A percentile compares a stretch with the other conserved stretches of the same genome.
phyloP scores from a whole-genome alignment of 441 rosid species.

The Populus hybrid region DNA sequence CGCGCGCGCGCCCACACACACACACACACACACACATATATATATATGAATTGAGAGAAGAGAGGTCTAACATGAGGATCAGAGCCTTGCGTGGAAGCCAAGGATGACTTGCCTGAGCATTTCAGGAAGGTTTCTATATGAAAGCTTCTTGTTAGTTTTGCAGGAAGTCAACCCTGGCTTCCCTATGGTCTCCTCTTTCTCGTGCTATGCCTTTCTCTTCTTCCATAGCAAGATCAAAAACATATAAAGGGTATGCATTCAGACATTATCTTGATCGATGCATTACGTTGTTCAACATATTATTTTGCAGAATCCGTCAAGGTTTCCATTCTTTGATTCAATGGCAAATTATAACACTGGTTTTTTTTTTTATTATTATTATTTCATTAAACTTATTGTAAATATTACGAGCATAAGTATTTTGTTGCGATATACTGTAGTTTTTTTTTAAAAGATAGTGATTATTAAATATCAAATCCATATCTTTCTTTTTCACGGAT shows the following conservation, averaged over 20 bases:
- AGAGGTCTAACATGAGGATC: slow-evolving; percentile 5
- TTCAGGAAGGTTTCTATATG: neutral
- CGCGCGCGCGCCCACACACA: too few relatives aligned
- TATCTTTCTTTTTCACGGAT: too few relatives aligned
- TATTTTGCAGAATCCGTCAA: neutral
- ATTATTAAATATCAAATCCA: too few relatives aligned
- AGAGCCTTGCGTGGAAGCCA: slow-evolving; percentile 5
- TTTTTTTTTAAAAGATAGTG: too few relatives aligned
- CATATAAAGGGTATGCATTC: neutral
- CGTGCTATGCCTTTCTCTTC: neutral
- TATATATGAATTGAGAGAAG: neutral
- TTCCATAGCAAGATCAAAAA: neutral
- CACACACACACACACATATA: neutral
- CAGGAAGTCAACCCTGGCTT: neutral
- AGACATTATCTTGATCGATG: neutral
- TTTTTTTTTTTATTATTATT: too few relatives aligned
- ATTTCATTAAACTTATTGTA: too few relatives aligned
- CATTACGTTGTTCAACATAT: neutral
- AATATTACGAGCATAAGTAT: too few relatives aligned
- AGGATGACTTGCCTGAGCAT: slow-evolving; percentile 17
- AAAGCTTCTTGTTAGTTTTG: neutral
- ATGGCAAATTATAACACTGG: too few relatives aligned
- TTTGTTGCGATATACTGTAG: too few relatives aligned
- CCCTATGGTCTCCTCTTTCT: neutral
- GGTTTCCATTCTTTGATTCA: neutral